Base-by-base conservation (phyloP, 495 filamentous ascomycete species). In the Penicillium fimorum region DNA sequence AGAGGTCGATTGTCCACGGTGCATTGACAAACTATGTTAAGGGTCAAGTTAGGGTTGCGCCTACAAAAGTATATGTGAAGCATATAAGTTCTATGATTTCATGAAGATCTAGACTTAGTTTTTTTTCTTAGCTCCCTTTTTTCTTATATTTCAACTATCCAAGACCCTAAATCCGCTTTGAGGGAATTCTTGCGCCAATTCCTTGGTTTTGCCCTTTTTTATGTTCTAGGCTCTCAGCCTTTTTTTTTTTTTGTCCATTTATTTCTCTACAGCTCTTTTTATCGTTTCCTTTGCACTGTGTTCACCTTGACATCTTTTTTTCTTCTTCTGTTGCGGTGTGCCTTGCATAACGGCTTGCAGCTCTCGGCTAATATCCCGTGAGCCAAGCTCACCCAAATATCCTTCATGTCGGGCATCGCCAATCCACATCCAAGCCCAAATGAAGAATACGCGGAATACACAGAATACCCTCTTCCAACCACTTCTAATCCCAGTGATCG, bases 391-490 rank as follows among this genome's bases (percentile, higher is more conserved):
- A 46, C 46, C n/a, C 35, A 25, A 41, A 37, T 30, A n/a, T n/a
- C 32, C 35, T 47, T 47, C 42, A 68, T 68, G 65, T 68, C 65
- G 63, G 52, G 55, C 44, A 58, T 63, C 35, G 45, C 42, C 45
- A 53, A 55, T 22, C 66, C 66, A 12, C 61, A 62, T 42, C 66
- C 66, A 12, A 69, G 61, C 32, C 66, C 66, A 5, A 60, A 38
- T 50, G 66, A 69, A 60, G 63, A 69, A 44, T 60, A 60, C 18
- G 48, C 66, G 58, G 63, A 69, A 41, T 60, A 60, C 18, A 45
- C 55, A 27, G 65, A 68, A 56, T 59, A 56, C 27, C 60, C 63
- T 27, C 55, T 69, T 8, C 64, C 64, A 22, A 42, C 25, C n/a
- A 54, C 24, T 30, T n/a, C 18, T 22, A 50, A 38, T 24, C 32